A percentile compares a stretch with the other conserved stretches of the same genome.
Conservation (phyloP, 129 eudicot genomes). For the Centrapalus pauciflorus region DNA sequence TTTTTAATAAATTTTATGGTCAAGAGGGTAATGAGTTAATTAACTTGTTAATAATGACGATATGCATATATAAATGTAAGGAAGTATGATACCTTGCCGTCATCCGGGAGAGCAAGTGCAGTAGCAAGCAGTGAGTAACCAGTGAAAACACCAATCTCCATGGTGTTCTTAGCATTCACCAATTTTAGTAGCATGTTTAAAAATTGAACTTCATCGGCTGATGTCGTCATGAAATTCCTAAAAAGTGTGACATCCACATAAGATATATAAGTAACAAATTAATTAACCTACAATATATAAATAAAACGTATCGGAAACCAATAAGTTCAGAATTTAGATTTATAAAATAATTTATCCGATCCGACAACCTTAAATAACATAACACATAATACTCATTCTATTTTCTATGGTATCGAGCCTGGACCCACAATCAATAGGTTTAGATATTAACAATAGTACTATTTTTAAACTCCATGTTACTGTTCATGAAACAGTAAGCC, state of each 20-base stretch:
- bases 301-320: neutral
- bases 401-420: no score
- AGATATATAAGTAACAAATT: neutral
- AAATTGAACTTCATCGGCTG: constrained; percentile 90
- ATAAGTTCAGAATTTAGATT: neutral
- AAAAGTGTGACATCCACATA: neutral
- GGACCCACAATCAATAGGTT: no score
- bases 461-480: no score
- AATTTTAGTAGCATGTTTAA: constrained; percentile 72
- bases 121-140: constrained; percentile 95
- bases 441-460: no score
- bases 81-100: constrained; percentile 57
- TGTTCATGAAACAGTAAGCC: no score
- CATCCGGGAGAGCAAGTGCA: constrained; percentile 89
- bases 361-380: neutral
- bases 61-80: neutral
- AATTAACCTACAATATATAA: neutral
- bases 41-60: neutral
- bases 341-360: no score
- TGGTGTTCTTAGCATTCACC: constrained; percentile 76
- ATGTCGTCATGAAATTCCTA: constrained; percentile 90
- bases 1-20: neutral
- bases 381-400: no score
- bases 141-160: constrained; percentile 92
- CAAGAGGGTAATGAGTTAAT: neutral